Evolutionary conservation across 2,329 filamentous ascomycete genomes (phyloP), one percentile per base, ranked within the genome.

Genomic region (Paecilomyces sp.): DNA sequence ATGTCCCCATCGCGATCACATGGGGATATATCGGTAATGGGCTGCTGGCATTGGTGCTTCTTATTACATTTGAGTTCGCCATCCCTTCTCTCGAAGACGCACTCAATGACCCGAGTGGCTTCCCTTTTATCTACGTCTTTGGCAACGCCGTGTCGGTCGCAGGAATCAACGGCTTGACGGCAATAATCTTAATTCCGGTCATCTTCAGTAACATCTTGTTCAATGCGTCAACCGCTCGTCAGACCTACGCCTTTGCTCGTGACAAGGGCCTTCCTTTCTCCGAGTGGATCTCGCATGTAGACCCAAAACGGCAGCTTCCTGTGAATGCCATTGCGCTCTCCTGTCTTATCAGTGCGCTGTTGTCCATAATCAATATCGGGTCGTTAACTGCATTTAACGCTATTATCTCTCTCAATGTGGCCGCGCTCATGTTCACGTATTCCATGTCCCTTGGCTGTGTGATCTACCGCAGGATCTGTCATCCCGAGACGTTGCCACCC

Each of bases 361-460:
- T 82, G 7, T 76, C 76, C 0, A 68, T 81, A 6, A 82, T 84
- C 68, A 82, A 82, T 66, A 79, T 84, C 52, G 80, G 79, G 24
- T 82, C 78, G 5, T 63, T 73, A 4, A 74, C 77, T 5, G 82
- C 81, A 6, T 81, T 83, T 67, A 80, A 82, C 64, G 79, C 78
- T 57, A 80, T 84, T 57, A 76, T 79, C 15, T 82, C 79, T 1
- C 73, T 85, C 0, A 76, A 76, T 12, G 73, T 79, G 34, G 77
- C 75, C 3, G 77, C 79, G 0, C 72, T 83, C 8, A 74, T 83
- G 55, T 77, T 74, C 56, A 82, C 79, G 5, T 83, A 83, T 64
- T 75, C 81, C 54, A 73, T 82, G 52, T 79, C 79, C 33, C 78
- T 82, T 58, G 68, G 72, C 50, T 80, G 76, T 58, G 68, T 82